These are phyloP conservation scores for Colletotrichum abscissum DNA, from an alignment of 2,329 filamentous ascomycete genomes.

Conservation along the genomic window DNA sequence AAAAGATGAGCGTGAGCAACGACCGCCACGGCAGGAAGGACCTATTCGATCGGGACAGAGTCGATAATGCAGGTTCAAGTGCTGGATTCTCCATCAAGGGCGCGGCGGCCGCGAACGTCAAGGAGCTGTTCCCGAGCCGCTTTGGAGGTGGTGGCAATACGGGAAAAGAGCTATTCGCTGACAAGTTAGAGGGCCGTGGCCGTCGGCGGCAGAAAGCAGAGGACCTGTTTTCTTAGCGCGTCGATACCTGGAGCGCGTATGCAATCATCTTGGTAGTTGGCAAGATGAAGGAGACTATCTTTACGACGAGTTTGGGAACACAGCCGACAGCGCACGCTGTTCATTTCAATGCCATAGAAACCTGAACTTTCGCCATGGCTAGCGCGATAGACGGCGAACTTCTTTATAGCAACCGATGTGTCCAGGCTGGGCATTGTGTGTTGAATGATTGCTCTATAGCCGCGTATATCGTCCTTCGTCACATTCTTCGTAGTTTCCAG, in stretches of 20 bases:
- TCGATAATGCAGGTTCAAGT: conserved; percentile 57
- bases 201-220: conserved; percentile 75
- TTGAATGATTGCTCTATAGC: not conserved
- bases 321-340: not conserved
- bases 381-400: not conserved
- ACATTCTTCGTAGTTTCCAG: not conserved
- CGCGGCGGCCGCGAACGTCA: conserved; percentile 60
- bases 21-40: conserved; percentile 50
- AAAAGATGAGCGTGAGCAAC: conserved; percentile 39
- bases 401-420: not conserved
- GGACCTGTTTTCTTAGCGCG: conserved; percentile 73
- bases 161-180: conserved; percentile 77
- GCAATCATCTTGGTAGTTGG: not conserved
- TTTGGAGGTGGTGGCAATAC: conserved; percentile 62
- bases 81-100: conserved; percentile 76
- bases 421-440: not conserved
- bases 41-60: conserved; percentile 66
- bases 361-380: not conserved
- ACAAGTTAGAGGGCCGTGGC: conserved; percentile 67
- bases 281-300: no score
- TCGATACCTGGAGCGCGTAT: not conserved
- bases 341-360: not conserved
- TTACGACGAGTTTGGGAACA: not conserved
- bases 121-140: conserved; percentile 77
- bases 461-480: not conserved